Evolutionary conservation across 2,329 filamentous ascomycete genomes (phyloP).

Genomic region (Blastomyces silverae): DNA sequence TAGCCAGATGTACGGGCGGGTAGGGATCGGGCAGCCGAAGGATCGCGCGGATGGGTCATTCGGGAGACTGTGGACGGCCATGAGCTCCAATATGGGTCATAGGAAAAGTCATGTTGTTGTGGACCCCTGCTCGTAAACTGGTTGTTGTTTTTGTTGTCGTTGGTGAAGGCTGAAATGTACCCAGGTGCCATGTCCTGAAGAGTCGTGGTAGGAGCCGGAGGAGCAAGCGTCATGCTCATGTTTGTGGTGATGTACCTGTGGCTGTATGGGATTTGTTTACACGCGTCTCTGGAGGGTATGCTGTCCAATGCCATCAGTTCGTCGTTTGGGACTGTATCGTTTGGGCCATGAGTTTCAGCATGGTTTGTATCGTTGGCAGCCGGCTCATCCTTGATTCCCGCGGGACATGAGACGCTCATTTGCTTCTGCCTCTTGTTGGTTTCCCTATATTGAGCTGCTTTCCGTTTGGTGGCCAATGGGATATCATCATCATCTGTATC

Average conservation of each 20-base stretch:
- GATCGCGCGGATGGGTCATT: slow-evolving; percentile 13
- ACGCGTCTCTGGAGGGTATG: too few relatives aligned
- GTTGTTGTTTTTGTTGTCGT: not conserved
- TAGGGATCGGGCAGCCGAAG: not conserved
- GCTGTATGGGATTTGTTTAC: not conserved
- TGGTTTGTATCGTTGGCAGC: not conserved
- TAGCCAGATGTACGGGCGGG: not conserved
- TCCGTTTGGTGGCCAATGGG: slow-evolving; percentile 18
- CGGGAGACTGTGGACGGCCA: not conserved
- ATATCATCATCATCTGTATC: slow-evolving; percentile 22
- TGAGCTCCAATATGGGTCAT: not conserved
- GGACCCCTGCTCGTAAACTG: not conserved
- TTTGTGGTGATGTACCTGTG: not conserved
- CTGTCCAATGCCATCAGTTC: not conserved
- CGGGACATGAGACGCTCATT: not conserved
- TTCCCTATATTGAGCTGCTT: not conserved
- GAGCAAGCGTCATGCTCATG: not conserved
- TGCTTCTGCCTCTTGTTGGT: slow-evolving; percentile 3
- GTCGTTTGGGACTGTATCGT: not conserved
- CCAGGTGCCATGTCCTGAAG: not conserved
- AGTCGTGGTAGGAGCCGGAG: not conserved
- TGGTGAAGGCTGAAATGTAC: not conserved
- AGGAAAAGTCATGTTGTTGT: not conserved
- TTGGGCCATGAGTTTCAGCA: not conserved
- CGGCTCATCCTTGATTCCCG: not conserved